phyloP scores from a whole-genome alignment of 2,329 filamentous ascomycete species.

The Alternaria longipes region DNA sequence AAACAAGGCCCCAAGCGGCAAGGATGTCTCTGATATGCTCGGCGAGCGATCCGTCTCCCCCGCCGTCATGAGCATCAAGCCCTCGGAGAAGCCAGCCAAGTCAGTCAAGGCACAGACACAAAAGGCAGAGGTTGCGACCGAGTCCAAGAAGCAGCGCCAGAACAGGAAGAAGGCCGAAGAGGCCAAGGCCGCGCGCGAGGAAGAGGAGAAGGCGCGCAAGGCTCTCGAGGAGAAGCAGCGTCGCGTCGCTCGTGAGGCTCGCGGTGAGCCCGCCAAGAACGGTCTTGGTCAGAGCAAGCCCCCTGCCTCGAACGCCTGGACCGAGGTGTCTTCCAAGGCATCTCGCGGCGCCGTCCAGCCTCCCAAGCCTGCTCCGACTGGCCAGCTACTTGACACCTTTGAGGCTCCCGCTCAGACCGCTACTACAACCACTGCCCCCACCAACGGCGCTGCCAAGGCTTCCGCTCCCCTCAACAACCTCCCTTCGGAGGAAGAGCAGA shows the following conservation, averaged over 20 bases:
- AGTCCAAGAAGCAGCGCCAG: slow-evolving; percentile 96
- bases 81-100: slow-evolving; percentile 67
- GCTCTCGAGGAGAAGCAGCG: slow-evolving; percentile 82
- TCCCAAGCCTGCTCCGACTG: slow-evolving; percentile 31
- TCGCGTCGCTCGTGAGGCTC: slow-evolving; percentile 79
- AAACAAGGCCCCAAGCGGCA: slow-evolving; percentile 62
- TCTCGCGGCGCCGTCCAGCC: slow-evolving; percentile 33
- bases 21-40: slow-evolving; percentile 90
- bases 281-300: slow-evolving; percentile 64
- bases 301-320: slow-evolving; percentile 65
- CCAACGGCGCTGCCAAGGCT: slow-evolving; percentile 54
- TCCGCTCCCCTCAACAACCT: slow-evolving; percentile 57
- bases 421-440: slow-evolving; percentile 46
- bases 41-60: slow-evolving; percentile 74
- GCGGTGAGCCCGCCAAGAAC: slow-evolving; percentile 84
- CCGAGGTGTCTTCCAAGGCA: slow-evolving; percentile 39
- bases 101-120: slow-evolving; percentile 69
- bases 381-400: slow-evolving; percentile 61
- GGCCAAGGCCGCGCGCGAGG: slow-evolving; percentile 76
- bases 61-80: slow-evolving; percentile 80
- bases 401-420: slow-evolving; percentile 55
- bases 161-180: slow-evolving; percentile 89
- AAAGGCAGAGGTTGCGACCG: slow-evolving; percentile 62
- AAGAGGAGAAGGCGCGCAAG: slow-evolving; percentile 81
- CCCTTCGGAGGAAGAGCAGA: slow-evolving; percentile 69